These are phyloP conservation scores for Babesia ovis DNA, from an alignment of 169 alveolate genomes.

Conservation along the genomic window DNA sequence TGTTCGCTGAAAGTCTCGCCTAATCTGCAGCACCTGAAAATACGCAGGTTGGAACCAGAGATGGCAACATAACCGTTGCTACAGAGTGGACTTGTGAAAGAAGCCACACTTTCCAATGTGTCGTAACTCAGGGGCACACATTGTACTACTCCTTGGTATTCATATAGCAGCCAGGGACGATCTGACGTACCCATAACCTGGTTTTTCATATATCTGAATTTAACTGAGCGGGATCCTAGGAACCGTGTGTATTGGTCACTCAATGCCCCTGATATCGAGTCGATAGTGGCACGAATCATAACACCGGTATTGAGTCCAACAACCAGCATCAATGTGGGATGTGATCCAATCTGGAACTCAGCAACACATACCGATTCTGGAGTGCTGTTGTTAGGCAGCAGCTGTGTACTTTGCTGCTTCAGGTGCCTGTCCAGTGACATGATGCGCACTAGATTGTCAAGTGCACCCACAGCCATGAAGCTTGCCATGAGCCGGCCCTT, in stretches of 20 bases:
- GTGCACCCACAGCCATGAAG: conserved; percentile 93
- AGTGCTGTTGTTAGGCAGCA: conserved; percentile 87
- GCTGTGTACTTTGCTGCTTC: conserved; percentile 87
- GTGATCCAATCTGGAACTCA: conserved; percentile 20
- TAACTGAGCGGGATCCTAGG: conserved; percentile 93
- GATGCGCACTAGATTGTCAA: conserved; percentile 91
- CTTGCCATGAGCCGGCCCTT: conserved; percentile 88
- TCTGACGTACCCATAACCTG: conserved; percentile 84
- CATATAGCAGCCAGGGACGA: conserved; percentile 85
- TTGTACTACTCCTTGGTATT: conserved; percentile 76
- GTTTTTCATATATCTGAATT: conserved; percentile 74
- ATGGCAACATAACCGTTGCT: conserved; percentile 91
- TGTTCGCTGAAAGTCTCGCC: conserved; percentile 91
- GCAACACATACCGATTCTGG: conserved; percentile 78
- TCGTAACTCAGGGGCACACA: conserved; percentile 87
- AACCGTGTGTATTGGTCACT: conserved; percentile 92
- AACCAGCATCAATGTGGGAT: conserved; percentile 78
- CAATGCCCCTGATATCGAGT: conserved; percentile 92
- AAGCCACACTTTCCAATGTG: conserved; percentile 84
- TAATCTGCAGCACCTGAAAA: conserved; percentile 77
- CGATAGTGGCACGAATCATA: conserved; percentile 91
- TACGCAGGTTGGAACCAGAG: conserved; percentile 83
- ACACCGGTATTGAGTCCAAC: conserved; percentile 97
- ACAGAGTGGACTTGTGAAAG: conserved; percentile 84
- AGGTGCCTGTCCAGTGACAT: conserved; percentile 90